These are phyloP conservation scores for Nakataea oryzae DNA, from an alignment of 2,329 filamentous ascomycete species.

Conservation along the genomic window DNA sequence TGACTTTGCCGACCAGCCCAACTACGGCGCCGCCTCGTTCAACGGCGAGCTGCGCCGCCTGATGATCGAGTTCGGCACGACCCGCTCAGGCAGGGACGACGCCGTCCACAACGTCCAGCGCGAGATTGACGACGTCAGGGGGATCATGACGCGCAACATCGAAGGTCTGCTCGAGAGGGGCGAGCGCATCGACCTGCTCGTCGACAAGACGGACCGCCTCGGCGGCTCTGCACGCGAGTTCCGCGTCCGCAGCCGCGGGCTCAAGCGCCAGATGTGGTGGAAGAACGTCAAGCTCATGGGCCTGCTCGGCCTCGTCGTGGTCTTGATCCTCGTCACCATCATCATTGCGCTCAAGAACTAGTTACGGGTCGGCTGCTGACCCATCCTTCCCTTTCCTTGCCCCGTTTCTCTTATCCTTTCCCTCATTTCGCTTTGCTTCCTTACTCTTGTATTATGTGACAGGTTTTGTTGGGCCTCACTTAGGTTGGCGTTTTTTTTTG, in stretches of 20 bases:
- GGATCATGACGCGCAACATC: constrained; percentile 94
- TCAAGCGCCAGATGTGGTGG: constrained; percentile 98
- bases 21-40: constrained; percentile 85
- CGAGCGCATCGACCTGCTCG: constrained; percentile 80
- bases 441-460: not conserved
- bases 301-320: constrained; percentile 59
- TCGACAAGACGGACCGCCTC: constrained; percentile 91
- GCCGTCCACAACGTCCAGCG: constrained; percentile 72
- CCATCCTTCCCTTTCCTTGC: not conserved
- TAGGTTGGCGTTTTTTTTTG: not conserved
- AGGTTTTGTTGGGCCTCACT: not conserved
- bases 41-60: constrained; percentile 67
- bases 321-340: constrained; percentile 44
- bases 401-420: not conserved
- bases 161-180: constrained; percentile 81
- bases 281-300: constrained; percentile 97
- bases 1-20: constrained; percentile 67
- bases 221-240: constrained; percentile 88
- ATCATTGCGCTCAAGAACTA: constrained; percentile 41
- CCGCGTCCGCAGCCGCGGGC: constrained; percentile 69
- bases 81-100: constrained; percentile 64
- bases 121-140: constrained; percentile 86
- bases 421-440: not conserved
- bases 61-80: constrained; percentile 78
- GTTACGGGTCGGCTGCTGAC: constrained; percentile 10